A percentile compares a stretch with the other conserved stretches of the same genome.
Evolutionary conservation across 1,139 yeast genomes (phyloP).

Genomic region (Saccharomyces hybrid): DNA sequence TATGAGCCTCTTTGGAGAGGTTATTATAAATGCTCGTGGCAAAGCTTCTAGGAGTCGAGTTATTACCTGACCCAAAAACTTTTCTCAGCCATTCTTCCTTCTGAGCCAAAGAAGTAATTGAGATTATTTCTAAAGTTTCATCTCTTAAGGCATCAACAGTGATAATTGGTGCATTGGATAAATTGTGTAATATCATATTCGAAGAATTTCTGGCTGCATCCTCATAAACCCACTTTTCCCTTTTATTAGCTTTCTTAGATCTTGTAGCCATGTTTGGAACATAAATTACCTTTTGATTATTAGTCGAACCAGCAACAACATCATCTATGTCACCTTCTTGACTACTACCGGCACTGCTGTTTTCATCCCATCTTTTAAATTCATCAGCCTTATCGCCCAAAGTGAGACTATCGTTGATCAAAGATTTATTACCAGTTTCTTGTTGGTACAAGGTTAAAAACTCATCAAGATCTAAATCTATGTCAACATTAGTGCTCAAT

Average conservation of each 20-base stretch:
- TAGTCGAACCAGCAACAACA: slow-evolving; percentile 28
- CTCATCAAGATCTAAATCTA: slow-evolving; percentile 66
- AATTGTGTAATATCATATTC: slow-evolving; percentile 43
- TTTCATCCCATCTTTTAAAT: slow-evolving; percentile 24
- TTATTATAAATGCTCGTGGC: slow-evolving; percentile 64
- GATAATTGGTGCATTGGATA: slow-evolving; percentile 62
- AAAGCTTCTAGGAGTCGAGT: slow-evolving; percentile 66
- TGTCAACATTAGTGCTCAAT: slow-evolving; percentile 50
- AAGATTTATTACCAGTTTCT: slow-evolving; percentile 31
- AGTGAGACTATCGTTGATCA: slow-evolving; percentile 11
- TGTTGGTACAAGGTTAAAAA: slow-evolving; percentile 43
- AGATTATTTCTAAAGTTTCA: slow-evolving; percentile 76
- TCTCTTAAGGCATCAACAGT: slow-evolving; percentile 70
- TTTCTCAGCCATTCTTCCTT: slow-evolving; percentile 87
- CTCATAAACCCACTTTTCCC: slow-evolving; percentile 75
- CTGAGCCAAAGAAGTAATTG: slow-evolving; percentile 64
- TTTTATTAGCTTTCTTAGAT: slow-evolving; percentile 64
- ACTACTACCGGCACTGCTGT: slow-evolving; percentile 27
- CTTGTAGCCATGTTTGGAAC: slow-evolving; percentile 69
- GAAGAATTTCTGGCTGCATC: slow-evolving; percentile 63
- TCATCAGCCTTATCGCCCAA: slow-evolving; percentile 20
- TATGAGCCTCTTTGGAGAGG: slow-evolving; percentile 61
- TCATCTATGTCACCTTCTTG: slow-evolving; percentile 29
- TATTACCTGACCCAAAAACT: slow-evolving; percentile 60
- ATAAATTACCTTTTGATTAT: slow-evolving; percentile 46